A percentile compares a stretch with the other conserved stretches of the same genome.
phyloP scores from a whole-genome alignment of 306 rosid species.

The Luffa acutangula region DNA sequence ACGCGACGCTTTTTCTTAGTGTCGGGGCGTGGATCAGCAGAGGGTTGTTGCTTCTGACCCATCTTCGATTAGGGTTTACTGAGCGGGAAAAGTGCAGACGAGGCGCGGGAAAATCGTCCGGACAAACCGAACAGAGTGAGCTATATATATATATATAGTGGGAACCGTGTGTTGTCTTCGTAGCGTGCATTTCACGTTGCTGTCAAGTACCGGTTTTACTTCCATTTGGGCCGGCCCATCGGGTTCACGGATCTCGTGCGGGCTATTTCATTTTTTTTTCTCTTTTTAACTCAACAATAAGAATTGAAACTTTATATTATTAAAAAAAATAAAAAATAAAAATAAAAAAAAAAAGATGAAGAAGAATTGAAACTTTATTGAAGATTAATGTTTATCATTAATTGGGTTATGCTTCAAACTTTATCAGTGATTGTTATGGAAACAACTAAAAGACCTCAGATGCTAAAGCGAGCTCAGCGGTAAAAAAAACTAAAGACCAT shows the following conservation, averaged over 20 bases:
- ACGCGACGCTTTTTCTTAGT: conserved; percentile 68
- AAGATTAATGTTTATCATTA: too few relatives aligned
- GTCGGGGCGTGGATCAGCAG: conserved; percentile 29
- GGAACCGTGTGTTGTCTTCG: neutral
- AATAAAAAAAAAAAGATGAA: too few relatives aligned
- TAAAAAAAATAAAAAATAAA: too few relatives aligned
- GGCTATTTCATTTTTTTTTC: neutral
- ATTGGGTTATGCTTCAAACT: too few relatives aligned
- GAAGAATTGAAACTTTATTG: too few relatives aligned
- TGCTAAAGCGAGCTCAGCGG: too few relatives aligned
- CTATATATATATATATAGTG: neutral
- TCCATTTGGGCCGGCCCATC: neutral
- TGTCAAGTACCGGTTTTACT: neutral
- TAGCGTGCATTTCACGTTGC: neutral
- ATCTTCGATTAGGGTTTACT: conserved; percentile 57
- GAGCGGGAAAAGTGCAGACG: conserved; percentile 38
- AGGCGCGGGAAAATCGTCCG: conserved; percentile 49
- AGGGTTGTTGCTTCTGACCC: conserved; percentile 59
- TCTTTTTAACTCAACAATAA: too few relatives aligned
- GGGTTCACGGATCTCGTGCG: neutral
- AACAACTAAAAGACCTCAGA: too few relatives aligned
- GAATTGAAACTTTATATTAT: too few relatives aligned
- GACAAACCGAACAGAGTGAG: neutral
- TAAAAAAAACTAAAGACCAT: too few relatives aligned
- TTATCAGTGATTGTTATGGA: too few relatives aligned